These are phyloP conservation scores for Colletotrichum navitas DNA, from an alignment of 2,329 filamentous ascomycete genomes.

Conservation along the genomic window DNA sequence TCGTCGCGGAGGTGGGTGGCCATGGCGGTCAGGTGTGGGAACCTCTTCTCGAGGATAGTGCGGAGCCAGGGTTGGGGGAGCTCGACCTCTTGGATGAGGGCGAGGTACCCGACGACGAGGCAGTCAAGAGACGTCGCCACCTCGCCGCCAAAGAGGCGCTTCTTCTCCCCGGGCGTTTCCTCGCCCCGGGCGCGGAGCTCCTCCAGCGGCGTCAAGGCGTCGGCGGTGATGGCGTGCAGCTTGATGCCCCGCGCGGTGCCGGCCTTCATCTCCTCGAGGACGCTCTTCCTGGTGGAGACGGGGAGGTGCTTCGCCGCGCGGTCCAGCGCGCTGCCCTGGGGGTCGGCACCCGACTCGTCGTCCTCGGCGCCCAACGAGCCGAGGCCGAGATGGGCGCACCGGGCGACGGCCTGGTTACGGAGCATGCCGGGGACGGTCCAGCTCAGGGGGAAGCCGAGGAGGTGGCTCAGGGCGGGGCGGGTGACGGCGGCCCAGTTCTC, in stretches of 20 bases:
- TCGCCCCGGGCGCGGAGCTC: constrained; percentile 60
- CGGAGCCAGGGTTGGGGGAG: constrained; percentile 61
- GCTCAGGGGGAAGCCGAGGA: constrained; percentile 88
- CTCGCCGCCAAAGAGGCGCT: constrained; percentile 49
- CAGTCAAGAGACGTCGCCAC: constrained; percentile 79
- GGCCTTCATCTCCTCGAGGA: constrained; percentile 74
- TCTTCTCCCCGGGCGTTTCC: constrained; percentile 16
- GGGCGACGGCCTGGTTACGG: constrained; percentile 76
- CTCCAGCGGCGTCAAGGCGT: constrained; percentile 79
- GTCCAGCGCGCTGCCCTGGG: constrained; percentile 45
- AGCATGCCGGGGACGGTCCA: constrained; percentile 85
- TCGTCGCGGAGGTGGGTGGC: constrained; percentile 49
- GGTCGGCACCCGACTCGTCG: constrained; percentile 50
- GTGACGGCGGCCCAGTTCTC: constrained; percentile 86
- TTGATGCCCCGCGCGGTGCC: constrained; percentile 81
- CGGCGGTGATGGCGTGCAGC: constrained; percentile 77
- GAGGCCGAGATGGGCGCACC: constrained; percentile 78
- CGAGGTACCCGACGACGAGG: constrained; percentile 82
- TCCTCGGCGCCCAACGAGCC: constrained; percentile 75
- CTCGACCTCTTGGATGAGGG: constrained; percentile 71
- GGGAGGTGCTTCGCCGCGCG: constrained; percentile 45
- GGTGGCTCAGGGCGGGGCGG: constrained; percentile 81
- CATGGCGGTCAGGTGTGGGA: constrained; percentile 47
- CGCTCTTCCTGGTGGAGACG: constrained; percentile 63
- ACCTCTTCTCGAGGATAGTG: constrained; percentile 46